A percentile compares a stretch with the other conserved stretches of the same genome.
These are phyloP conservation scores for Diaporthe ilicicola DNA, from an alignment of 2,329 filamentous ascomycete genomes.

Conservation along the genomic window DNA sequence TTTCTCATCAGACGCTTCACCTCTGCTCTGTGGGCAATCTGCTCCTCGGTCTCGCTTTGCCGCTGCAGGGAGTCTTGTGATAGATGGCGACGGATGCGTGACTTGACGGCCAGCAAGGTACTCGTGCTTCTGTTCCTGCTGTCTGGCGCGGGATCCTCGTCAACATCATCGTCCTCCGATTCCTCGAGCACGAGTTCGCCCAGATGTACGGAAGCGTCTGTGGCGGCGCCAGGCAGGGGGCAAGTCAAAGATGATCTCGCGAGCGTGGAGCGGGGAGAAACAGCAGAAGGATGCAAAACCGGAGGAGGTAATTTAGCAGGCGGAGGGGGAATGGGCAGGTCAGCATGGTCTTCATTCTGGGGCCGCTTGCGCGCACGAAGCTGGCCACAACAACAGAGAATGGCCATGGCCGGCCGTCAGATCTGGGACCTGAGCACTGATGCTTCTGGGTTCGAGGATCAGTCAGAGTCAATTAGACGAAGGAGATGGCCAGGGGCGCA, in stretches of 20 bases:
- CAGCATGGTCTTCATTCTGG: slow-evolving; percentile 6
- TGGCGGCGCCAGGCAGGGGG: slow-evolving; percentile 33
- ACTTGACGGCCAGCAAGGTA: slow-evolving; percentile 55
- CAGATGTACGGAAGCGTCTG: slow-evolving; percentile 37
- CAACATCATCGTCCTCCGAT: slow-evolving; percentile 52
- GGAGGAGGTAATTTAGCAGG: slow-evolving; percentile 35
- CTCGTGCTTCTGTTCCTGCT: slow-evolving; percentile 46
- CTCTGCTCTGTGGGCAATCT: slow-evolving; percentile 63
- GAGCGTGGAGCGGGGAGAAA: slow-evolving; percentile 30
- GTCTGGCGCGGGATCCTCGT: slow-evolving; percentile 42
- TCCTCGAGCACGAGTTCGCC: slow-evolving; percentile 47
- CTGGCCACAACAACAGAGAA: slow-evolving; percentile 46
- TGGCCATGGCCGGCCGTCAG: slow-evolving; percentile 39
- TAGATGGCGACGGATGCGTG: slow-evolving; percentile 54
- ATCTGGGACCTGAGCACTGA: background rate
- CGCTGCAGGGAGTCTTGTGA: slow-evolving; percentile 54
- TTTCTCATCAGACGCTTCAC: slow-evolving; percentile 63
- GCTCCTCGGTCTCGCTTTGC: slow-evolving; percentile 58
- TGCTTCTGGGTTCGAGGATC: background rate
- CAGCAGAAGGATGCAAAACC: slow-evolving; percentile 32
- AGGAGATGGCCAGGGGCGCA: background rate
- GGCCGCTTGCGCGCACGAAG: slow-evolving; percentile 32
- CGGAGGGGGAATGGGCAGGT: slow-evolving; percentile 34
- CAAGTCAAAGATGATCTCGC: slow-evolving; percentile 35
- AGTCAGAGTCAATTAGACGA: background rate